Conservation (phyloP, 345 rosid genomes). For the Noccaea bulbosa region DNA sequence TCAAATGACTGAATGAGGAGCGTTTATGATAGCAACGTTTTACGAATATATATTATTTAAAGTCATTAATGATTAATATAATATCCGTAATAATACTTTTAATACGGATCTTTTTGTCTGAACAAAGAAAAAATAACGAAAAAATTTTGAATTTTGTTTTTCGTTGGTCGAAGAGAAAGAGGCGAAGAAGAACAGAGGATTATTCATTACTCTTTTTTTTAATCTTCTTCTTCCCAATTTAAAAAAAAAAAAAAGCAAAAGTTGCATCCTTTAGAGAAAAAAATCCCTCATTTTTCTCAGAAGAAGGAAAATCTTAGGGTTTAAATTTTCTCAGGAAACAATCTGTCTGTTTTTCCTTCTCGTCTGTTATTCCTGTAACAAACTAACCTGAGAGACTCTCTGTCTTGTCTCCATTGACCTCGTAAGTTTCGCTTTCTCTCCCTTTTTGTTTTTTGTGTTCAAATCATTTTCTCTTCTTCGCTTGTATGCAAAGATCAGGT, state of each 20-base stretch:
- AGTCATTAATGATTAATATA: too few relatives aligned
- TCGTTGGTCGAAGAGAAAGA: slow-evolving; percentile 48
- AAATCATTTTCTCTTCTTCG: slow-evolving; percentile 23
- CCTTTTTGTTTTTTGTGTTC: not conserved
- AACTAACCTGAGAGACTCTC: slow-evolving; percentile 41
- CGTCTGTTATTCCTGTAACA: slow-evolving; percentile 19
- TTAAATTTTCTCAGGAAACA: slow-evolving; percentile 16
- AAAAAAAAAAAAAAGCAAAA: slow-evolving; percentile 24
- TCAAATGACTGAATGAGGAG: not conserved
- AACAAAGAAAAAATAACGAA: slow-evolving; percentile 6
- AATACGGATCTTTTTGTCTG: slow-evolving; percentile 36
- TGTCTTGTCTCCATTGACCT: slow-evolving; percentile 44
- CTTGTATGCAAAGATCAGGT: slow-evolving; percentile 19
- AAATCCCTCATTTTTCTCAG: slow-evolving; percentile 9
- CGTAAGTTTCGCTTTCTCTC: slow-evolving; percentile 41
- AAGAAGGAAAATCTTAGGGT: slow-evolving; percentile 32
- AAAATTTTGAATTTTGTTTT: slow-evolving; percentile 25
- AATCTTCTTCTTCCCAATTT: slow-evolving; percentile 21
- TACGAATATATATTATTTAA: slow-evolving; percentile 10
- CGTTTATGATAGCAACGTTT: slow-evolving; percentile 26
- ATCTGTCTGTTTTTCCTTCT: slow-evolving; percentile 3
- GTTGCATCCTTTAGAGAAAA: slow-evolving; percentile 33
- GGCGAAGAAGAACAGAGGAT: slow-evolving; percentile 40
- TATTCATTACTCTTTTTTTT: slow-evolving; percentile 35
- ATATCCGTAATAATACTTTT: too few relatives aligned